phyloP scores from a whole-genome alignment of 441 rosid genomes.

The Populus hybrid region DNA sequence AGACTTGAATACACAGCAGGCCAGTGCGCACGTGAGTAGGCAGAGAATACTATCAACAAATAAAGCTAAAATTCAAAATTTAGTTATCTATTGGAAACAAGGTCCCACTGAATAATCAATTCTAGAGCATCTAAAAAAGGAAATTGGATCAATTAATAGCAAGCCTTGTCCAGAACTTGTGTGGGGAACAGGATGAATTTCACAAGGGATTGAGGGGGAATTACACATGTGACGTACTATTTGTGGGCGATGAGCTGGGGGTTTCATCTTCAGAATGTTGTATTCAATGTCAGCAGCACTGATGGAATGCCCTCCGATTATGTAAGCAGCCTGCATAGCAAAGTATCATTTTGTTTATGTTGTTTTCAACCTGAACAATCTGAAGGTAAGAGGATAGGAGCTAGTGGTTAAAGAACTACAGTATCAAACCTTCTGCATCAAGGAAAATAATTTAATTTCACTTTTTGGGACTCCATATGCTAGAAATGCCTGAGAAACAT shows the following conservation, averaged over 20 bases:
- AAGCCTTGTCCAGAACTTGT: neutral
- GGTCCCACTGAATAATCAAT: neutral
- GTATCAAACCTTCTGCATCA: constrained; percentile 63
- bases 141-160: constrained; percentile 1
- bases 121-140: constrained; percentile 5
- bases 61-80: neutral
- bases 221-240: constrained; percentile 41
- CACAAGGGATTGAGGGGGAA: neutral
- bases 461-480: constrained; percentile 71
- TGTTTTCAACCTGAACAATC: constrained; percentile 7
- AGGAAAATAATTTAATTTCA: constrained; percentile 53
- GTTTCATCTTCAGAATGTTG: constrained; percentile 62
- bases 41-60: neutral
- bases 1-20: neutral
- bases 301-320: constrained; percentile 57
- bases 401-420: neutral
- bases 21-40: neutral
- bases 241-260: constrained; percentile 58
- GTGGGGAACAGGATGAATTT: neutral
- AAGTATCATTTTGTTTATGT: constrained; percentile 15
- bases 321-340: constrained; percentile 60
- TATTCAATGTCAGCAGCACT: constrained; percentile 66
- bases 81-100: neutral
- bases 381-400: neutral
- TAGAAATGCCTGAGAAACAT: constrained; percentile 56